A percentile compares a stretch with the other conserved stretches of the same genome.
phyloP scores from a whole-genome alignment of 768 basidiomycete species.

The Hericium erinaceus region DNA sequence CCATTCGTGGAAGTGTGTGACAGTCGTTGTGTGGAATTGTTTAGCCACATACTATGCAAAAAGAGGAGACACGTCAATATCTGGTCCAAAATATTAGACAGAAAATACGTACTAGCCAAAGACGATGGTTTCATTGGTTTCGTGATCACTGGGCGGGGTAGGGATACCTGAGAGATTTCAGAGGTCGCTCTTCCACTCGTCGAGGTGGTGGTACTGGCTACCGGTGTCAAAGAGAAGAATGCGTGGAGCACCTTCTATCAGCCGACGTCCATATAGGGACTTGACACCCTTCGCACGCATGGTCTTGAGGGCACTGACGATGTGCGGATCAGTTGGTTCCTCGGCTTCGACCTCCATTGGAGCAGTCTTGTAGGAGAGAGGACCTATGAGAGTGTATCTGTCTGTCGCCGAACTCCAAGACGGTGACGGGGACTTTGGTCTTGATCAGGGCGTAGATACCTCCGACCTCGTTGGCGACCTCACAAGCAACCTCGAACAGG shows the following conservation, averaged over 20 bases:
- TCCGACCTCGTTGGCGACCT: constrained; percentile 97
- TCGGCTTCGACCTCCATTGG: constrained; percentile 97
- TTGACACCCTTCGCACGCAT: constrained; percentile 92
- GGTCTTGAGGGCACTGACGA: constrained; percentile 61
- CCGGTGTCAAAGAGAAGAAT: constrained; percentile 96
- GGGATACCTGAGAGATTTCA: constrained; percentile 99
- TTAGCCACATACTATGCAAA: constrained; percentile 60
- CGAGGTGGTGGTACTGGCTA: constrained; percentile 75
- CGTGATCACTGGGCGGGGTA: constrained; percentile 89
- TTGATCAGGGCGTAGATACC: constrained; percentile 99
- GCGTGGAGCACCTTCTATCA: constrained; percentile 92
- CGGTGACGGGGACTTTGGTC: constrained; percentile 98
- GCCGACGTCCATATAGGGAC: constrained; percentile 91
- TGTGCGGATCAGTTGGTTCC: constrained; percentile 75
- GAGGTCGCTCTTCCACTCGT: constrained; percentile 98
- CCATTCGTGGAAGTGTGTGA: constrained; percentile 99
- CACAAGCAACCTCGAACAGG: constrained; percentile 96
- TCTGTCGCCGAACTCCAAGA: constrained; percentile 89
- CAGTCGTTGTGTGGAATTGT: constrained; percentile 79
- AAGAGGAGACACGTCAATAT: constrained; percentile 4
- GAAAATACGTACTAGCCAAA: constrained; percentile 71
- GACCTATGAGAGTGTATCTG: constrained; percentile 92
- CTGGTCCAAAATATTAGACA: not conserved
- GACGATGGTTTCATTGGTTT: constrained; percentile 96
- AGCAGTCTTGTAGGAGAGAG: constrained; percentile 96